Base-by-base conservation (phyloP, 352 stramenopile species). In the Globisporangium camurandrum region DNA sequence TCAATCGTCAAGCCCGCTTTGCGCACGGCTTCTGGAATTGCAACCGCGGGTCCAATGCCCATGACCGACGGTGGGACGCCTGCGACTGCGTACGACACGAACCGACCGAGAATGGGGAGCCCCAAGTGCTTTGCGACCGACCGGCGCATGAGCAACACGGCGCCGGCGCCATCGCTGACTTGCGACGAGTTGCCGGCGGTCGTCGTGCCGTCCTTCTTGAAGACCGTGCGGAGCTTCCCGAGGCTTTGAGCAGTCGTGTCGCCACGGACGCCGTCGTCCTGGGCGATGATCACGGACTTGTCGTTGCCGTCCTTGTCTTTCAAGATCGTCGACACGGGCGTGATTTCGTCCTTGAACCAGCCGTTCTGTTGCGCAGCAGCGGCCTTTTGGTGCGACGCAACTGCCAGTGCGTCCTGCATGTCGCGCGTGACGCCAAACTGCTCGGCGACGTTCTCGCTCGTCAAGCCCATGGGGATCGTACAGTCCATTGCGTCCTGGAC, bases 301-400 rank as follows among this genome's bases (percentile, higher is more conserved):
- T 89, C 79, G 52, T 88, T 80, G 43, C 76, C 84, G 28, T 93
- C 81, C 59, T 84, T 86, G 64, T 84, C 72, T 48, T 76, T 84
- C 39, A 85, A 59, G 40, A 68, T 78, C 51, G 72, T 83, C 46
- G 65, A 66, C 33, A 97, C 85, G 12, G 87, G 79, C 43, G 88
- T 85, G 58, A 97, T 96, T 62, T 97, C 88, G 28, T 87, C 75
- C 46, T 75, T 71, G 63, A 96, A 97, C 64, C 73, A 87, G 48
- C 84, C 84, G 38, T 86, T 80, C 54, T 75, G 43, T 56, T 93
- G 79, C 3, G 88, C 88, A 9, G 51, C 43, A 3, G 67, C 68
- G 2, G 74, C 87, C 63, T 93, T 91, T 28, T 66, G 58, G 59
- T 97, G 87, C 46, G 76, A 93, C 14, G 64, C 59, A 9, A 71